Evolutionary conservation across 2,329 filamentous ascomycete species (phyloP), one percentile per base, ranked within the genome.

Genomic region (Alternaria incomplexa): DNA sequence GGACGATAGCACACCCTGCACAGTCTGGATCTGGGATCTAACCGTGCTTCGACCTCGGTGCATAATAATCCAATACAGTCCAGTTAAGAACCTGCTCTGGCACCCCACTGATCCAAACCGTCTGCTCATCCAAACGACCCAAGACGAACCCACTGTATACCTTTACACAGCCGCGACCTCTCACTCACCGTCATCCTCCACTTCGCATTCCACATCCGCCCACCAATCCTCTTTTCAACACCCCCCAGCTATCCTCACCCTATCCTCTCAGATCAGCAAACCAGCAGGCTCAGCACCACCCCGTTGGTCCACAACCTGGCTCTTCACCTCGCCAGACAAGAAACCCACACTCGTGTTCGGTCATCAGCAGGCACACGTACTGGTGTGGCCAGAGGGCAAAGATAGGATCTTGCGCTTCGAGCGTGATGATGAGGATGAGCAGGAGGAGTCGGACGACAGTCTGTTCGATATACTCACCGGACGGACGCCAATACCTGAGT

Each of bases 21-120:
- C 82, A 22, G 78, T 84, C 15, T 84, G 83, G 83, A 75, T 85
- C 56, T 85, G 83, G 83, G 80, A 83, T 61, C 74, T 82, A 4
- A 60, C 69, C 17, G 77, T 72, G n/a, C 68, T 82, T 6, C 61
- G 71, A 8, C 79, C 81, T 5, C 74, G 75, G 20, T 75, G 77
- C 5, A 80, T 85, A 12, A 56, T 84, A 1, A 77, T 85, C 4
- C 83, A 85, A 63, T 80, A 85, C 64, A 72, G 77, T 10, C 78
- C 82, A 12, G 72, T 85, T 23, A 82, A 81, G 45, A 72, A 72
- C 12, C 69, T 85, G 8, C 65, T 69, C 13, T 85, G 83, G 83
- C 82, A 85, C 62, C 80, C 82, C 2, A 66, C 69, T 10, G 66
- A 75, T 22, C 62, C 79, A 4, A 63, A 72, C 0, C 67, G 77